Evolutionary conservation across 2,329 filamentous ascomycete genomes (phyloP).

Genomic region (Trichothecium roseum): DNA sequence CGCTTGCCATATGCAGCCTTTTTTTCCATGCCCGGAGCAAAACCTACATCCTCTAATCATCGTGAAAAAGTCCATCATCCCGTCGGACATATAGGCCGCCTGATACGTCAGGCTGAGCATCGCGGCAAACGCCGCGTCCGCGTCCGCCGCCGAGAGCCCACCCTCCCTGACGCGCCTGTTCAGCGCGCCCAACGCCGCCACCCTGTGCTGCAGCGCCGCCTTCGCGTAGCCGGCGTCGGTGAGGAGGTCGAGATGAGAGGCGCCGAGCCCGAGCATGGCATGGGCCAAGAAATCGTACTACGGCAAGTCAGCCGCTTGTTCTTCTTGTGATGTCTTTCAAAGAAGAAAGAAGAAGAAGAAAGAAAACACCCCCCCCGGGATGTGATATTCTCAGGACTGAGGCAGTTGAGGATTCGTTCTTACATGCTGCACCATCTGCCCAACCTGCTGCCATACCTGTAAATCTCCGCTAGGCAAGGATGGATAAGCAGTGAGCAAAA

Average conservation of each 20-base stretch:
- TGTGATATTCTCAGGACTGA: no score
- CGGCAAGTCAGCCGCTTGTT: neutral
- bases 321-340: neutral
- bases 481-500: conserved; percentile 33
- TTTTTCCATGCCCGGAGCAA: neutral
- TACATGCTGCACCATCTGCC: conserved; percentile 25
- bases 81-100: conserved; percentile 26
- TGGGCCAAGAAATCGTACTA: conserved; percentile 30
- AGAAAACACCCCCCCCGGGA: no score
- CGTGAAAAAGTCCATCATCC: conserved; percentile 25
- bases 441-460: conserved; percentile 24
- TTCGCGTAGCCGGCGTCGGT: conserved; percentile 11
- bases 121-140: conserved; percentile 25
- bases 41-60: conserved; percentile 26
- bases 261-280: conserved; percentile 28
- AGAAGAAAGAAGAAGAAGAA: no score
- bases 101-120: conserved; percentile 26
- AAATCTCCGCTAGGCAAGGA: conserved; percentile 25
- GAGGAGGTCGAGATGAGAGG: conserved; percentile 23
- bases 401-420: no score
- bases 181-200: conserved; percentile 23
- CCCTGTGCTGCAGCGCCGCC: conserved; percentile 22
- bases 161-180: conserved; percentile 21
- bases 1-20: neutral
- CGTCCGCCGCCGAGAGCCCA: conserved; percentile 16